These are phyloP conservation scores for Saccharomycopsis crataegensis DNA, from an alignment of 1,139 yeast species.

Conservation along the genomic window DNA sequence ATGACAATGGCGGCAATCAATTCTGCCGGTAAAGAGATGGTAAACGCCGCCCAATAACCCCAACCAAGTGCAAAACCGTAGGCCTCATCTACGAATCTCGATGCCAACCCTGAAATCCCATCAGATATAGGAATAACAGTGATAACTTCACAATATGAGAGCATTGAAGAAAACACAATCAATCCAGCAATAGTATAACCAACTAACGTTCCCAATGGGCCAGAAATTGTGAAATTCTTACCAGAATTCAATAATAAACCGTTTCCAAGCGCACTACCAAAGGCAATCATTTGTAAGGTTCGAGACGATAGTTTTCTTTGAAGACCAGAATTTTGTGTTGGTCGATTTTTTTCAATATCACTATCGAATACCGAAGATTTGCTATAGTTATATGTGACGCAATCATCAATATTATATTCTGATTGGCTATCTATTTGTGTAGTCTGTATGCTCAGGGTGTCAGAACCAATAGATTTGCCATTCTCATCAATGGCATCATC, in stretches of 20 bases:
- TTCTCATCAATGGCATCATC: constrained; percentile 1
- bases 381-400: background rate
- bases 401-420: no score
- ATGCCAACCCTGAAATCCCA: constrained; percentile 68
- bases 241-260: constrained; percentile 75
- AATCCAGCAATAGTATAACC: constrained; percentile 65
- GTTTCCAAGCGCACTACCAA: constrained; percentile 83
- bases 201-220: constrained; percentile 72
- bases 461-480: no score
- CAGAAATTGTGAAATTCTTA: constrained; percentile 67
- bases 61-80: constrained; percentile 80
- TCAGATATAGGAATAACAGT: constrained; percentile 77
- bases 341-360: background rate
- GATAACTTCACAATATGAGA: constrained; percentile 81
- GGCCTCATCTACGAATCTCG: constrained; percentile 79
- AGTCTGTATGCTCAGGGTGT: no score
- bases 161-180: constrained; percentile 61
- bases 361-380: background rate
- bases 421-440: no score
- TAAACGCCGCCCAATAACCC: constrained; percentile 68
- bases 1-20: constrained; percentile 72
- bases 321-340: constrained; percentile 18
- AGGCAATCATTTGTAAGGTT: constrained; percentile 73
- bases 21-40: constrained; percentile 72
- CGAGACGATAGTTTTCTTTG: constrained; percentile 58